Base-by-base conservation (phyloP, 495 filamentous ascomycete species). In the Penicillium chermesinum region DNA sequence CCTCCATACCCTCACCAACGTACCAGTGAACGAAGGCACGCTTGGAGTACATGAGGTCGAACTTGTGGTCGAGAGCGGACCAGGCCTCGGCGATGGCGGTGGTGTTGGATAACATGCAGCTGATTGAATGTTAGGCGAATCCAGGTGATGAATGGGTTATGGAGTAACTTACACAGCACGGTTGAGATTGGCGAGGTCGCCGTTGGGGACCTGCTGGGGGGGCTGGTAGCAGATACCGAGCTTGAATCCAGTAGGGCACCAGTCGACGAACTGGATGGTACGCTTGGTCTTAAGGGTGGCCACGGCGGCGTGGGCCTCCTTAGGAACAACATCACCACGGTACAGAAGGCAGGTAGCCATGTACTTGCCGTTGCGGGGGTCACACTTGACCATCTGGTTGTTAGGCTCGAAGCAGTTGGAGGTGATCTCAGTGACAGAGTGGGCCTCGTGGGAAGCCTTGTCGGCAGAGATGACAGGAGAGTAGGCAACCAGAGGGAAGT, bases 1-100 rank as follows among this genome's bases (percentile, higher is more conserved):
- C 93, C 79, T 98, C 93, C 93, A 98, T 98, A 82, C 93, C 93
- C 80, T 98, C 93, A 75, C 93, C 93, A 67, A 98, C 93, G 62
- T 98, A 98, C 93, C 93, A 98, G 75, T 98, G 93, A 42, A 98
- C 93, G 76, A 98, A 98, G 46, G 93, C 93, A 73, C 93, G 93
- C 84, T 98, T 98, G 67, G 91, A 91, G 81, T 97, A 97, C 93
- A 98, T 98, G 65, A 98, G 89, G 59, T 98, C 93, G 75, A 98
- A 98, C 75, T 98, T 98, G 81, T 87, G 85, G 46, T 91, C 94
- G 43, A 98, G 86, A 60, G 91, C 88, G 40, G 89, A 89, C 93
- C 93, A 98, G 47, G 93, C 93, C 77, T 98, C 91, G 62, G 91
- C 88, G 67, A 98, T 98, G 62, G 93, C 93, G 36, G 93, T 98